These are phyloP conservation scores for Gaultheria prostrata DNA, from an alignment of 148 eudicot species.

Conservation along the genomic window DNA sequence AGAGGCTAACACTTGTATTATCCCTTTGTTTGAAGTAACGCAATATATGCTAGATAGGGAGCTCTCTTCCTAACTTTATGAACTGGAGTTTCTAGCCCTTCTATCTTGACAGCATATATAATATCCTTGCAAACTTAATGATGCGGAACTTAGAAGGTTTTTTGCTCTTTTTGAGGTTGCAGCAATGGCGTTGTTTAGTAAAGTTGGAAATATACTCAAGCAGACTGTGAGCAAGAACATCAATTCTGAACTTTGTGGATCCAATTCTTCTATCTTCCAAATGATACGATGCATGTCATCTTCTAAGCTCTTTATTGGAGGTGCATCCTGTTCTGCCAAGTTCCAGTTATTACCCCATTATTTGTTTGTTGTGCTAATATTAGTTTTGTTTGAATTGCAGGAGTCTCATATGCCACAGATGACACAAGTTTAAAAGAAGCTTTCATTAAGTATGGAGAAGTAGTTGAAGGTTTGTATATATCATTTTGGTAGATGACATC, in stretches of 20 bases:
- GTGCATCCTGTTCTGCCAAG: slow-evolving; percentile 26
- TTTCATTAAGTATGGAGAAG: slow-evolving; percentile 70
- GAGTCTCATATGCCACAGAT: slow-evolving; percentile 63
- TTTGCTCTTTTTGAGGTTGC: not conserved
- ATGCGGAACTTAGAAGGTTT: not conserved
- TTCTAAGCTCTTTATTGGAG: slow-evolving; percentile 78
- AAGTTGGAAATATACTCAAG: slow-evolving; percentile 58
- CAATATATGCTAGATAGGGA: not conserved
- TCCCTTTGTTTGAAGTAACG: not conserved
- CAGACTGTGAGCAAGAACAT: slow-evolving; percentile 54
- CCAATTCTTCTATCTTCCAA: slow-evolving; percentile 67
- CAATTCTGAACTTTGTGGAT: slow-evolving; percentile 36
- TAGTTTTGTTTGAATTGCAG: slow-evolving; percentile 33
- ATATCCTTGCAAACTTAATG: not conserved
- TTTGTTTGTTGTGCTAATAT: not conserved
- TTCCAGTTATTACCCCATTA: not conserved
- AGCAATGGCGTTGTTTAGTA: slow-evolving; percentile 75
- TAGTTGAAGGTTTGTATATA: slow-evolving; percentile 63
- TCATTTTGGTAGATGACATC: not conserved
- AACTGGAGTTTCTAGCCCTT: not conserved
- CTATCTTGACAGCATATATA: not conserved
- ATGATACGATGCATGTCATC: slow-evolving; percentile 73
- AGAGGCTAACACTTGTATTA: not conserved
- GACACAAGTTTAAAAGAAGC: slow-evolving; percentile 54
- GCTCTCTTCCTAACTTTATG: not conserved